These are phyloP conservation scores for Scytalidium lignicola DNA, from an alignment of 2,329 filamentous ascomycete species.

Conservation along the genomic window DNA sequence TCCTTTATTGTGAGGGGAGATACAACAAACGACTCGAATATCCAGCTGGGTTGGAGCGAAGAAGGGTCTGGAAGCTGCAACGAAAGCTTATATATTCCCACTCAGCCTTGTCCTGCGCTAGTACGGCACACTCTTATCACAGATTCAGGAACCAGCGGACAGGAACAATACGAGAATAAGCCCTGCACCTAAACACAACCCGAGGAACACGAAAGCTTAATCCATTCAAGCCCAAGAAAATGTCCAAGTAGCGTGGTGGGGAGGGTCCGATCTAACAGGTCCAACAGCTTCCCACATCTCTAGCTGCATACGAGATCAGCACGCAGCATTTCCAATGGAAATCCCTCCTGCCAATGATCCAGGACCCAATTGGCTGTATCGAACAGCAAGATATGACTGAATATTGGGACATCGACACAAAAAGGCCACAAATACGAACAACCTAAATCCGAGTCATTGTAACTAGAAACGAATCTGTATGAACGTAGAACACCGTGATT, in stretches of 20 bases:
- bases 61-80: neutral
- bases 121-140: neutral
- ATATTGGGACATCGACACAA: too few species aligned
- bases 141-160: neutral
- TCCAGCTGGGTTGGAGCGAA: neutral
- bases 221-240: neutral
- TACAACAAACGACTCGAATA: neutral
- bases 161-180: neutral
- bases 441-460: too few species aligned
- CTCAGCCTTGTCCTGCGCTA: neutral
- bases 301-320: too few species aligned
- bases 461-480: neutral
- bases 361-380: too few species aligned
- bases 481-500: neutral
- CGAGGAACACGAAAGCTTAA: neutral
- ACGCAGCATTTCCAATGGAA: too few species aligned
- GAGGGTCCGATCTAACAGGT: neutral
- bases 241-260: neutral
- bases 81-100: neutral
- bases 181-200: neutral
- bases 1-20: neutral
- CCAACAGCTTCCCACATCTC: neutral
- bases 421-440: too few species aligned
- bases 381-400: too few species aligned
- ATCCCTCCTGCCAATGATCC: too few species aligned